Evolutionary conservation across 495 filamentous ascomycete genomes (phyloP).

Genomic region (Xylaria grammica): DNA sequence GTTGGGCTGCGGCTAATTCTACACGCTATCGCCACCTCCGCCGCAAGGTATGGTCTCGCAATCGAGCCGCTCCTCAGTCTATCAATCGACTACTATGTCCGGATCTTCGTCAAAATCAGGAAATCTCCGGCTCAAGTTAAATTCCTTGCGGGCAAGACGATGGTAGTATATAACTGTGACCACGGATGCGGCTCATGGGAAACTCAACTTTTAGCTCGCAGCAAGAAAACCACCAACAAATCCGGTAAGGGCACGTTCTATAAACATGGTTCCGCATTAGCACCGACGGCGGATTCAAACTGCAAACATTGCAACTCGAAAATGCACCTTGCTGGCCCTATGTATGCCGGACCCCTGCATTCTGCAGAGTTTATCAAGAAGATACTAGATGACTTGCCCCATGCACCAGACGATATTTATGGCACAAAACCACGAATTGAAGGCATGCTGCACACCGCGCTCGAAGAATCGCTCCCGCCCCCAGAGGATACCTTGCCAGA

Average conservation of each 20-base stretch:
- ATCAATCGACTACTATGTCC: conserved; percentile 93
- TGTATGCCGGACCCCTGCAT: conserved; percentile 92
- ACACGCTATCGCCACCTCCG: conserved; percentile 75
- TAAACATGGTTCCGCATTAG: conserved; percentile 75
- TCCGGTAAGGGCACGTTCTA: conserved; percentile 69
- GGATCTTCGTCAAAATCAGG: conserved; percentile 84
- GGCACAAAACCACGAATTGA: conserved; percentile 79
- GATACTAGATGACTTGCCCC: conserved; percentile 71
- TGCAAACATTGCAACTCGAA: conserved; percentile 87
- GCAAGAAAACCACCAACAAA: conserved; percentile 66
- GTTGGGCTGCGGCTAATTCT: conserved; percentile 86
- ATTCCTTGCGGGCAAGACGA: conserved; percentile 83
- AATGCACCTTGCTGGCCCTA: conserved; percentile 87
- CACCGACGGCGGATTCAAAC: conserved; percentile 60
- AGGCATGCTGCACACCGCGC: conserved; percentile 87
- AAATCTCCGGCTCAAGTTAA: conserved; percentile 85
- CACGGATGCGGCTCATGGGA: conserved; percentile 86
- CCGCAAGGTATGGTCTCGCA: conserved; percentile 83
- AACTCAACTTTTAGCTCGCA: conserved; percentile 73
- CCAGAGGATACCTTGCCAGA: conserved; percentile 39
- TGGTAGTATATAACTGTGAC: conserved; percentile 92
- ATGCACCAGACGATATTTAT: conserved; percentile 67
- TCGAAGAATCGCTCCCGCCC: conserved; percentile 68
- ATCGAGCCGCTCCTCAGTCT: conserved; percentile 92
- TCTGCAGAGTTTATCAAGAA: conserved; percentile 77